These are phyloP conservation scores for Penicillium coffeae DNA, from an alignment of 495 filamentous ascomycete species.

Conservation along the genomic window DNA sequence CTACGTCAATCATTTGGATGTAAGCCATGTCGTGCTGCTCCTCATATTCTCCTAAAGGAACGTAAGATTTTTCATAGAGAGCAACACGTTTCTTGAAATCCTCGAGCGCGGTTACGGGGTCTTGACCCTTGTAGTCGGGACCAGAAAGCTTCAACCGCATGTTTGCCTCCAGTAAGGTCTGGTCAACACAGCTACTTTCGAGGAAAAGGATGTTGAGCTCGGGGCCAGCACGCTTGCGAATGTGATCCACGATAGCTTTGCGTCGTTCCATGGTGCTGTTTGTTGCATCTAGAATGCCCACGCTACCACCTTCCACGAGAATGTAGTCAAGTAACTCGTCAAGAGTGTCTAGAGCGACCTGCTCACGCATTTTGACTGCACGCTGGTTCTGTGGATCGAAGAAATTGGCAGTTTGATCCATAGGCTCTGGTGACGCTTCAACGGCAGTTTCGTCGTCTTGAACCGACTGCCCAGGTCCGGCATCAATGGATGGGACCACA, in stretches of 20 bases:
- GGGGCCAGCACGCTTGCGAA: conserved; percentile 77
- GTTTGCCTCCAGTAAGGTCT: conserved; percentile 81
- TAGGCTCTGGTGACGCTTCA: conserved; percentile 47
- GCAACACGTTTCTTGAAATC: conserved; percentile 95
- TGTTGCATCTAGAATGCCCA: conserved; percentile 98
- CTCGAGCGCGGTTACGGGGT: conserved; percentile 72
- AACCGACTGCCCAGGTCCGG: conserved; percentile 9
- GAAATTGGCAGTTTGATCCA: conserved; percentile 88
- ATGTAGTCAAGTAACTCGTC: conserved; percentile 90
- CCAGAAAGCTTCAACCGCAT: conserved; percentile 98
- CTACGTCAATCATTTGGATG: conserved; percentile 96
- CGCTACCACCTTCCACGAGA: conserved; percentile 72
- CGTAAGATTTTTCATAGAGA: conserved; percentile 89
- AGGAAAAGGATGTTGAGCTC: conserved; percentile 88
- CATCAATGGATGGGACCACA: conserved; percentile 28
- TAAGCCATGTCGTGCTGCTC: conserved; percentile 86
- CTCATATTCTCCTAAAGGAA: conserved; percentile 87
- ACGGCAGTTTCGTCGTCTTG: conserved; percentile 22
- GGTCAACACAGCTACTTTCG: conserved; percentile 86
- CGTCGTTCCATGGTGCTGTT: conserved; percentile 89
- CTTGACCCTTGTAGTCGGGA: conserved; percentile 91
- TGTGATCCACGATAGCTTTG: conserved; percentile 75
- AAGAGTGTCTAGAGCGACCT: conserved; percentile 85
- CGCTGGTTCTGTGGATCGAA: conserved; percentile 87
- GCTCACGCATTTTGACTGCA: conserved; percentile 80